Evolutionary conservation across 108 stramenopile genomes (phyloP).

Genomic region (Skeletonema menzelii): DNA sequence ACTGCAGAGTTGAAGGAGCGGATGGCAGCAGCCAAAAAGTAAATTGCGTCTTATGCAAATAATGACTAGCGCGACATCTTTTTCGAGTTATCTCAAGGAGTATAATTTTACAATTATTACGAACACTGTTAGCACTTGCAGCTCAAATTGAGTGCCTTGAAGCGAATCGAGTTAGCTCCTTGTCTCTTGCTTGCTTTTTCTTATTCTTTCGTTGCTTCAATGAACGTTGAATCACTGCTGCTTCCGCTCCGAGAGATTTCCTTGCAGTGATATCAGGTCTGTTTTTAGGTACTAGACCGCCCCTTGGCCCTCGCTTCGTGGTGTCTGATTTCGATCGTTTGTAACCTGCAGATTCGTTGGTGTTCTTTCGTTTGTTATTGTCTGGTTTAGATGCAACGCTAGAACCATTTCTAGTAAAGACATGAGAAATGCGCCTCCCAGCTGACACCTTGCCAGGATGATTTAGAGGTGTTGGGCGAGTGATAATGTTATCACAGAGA

Average conservation of each 20-base stretch:
- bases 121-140: not conserved
- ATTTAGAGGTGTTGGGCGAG: conserved; percentile 13
- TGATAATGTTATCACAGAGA: conserved; percentile 4
- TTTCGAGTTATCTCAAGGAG: not conserved
- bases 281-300: conserved; percentile 15
- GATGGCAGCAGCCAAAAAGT: conserved; percentile 12
- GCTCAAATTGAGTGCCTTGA: conserved; percentile 8
- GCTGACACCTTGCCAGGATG: conserved; percentile 34
- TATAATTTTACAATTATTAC: not conserved
- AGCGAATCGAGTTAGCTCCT: conserved; percentile 19
- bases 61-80: not conserved
- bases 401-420: conserved; percentile 20
- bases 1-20: conserved; percentile 29
- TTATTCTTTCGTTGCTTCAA: conserved; percentile 49
- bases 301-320: conserved; percentile 23
- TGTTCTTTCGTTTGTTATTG: not conserved
- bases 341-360: not conserved
- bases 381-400: not conserved
- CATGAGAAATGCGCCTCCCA: conserved; percentile 12
- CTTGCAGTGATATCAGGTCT: conserved; percentile 33
- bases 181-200: conserved; percentile 41
- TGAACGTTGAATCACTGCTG: conserved; percentile 22
- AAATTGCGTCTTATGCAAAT: not conserved
- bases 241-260: conserved; percentile 17
- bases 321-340: not conserved